Evolutionary conservation across 768 basidiomycete genomes (phyloP), one percentile per base, ranked within the genome.

Genomic region (Gelatoporia subvermispora): DNA sequence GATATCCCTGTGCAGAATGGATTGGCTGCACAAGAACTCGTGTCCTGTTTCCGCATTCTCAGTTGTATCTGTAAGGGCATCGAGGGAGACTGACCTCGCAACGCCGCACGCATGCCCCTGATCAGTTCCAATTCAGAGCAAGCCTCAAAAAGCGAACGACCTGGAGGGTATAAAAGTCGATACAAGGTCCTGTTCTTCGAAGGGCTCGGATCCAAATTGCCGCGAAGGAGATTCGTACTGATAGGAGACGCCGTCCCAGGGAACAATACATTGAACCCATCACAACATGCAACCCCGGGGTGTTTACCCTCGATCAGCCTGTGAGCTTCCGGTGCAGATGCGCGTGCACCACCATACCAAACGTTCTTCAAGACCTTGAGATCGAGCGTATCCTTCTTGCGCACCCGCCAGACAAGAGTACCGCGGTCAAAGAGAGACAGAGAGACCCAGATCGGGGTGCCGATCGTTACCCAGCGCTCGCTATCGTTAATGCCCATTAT

Each of bases 391-490:
- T 31, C 7, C 28, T 31, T 31, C 7, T 31, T 31, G 13, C 28
- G 28, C 7, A 31, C 28, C 28, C 28, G 5, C 28, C 54, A 55
- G 1, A 58, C 49, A 3, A 23, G 17, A 3, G 57, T 55, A 4
- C 54, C 54, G 3, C 55, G 54, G 2, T 55, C 55, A 8, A 56
- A 28, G 10, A 54, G 49, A 10, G 57, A 59, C 15, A 47, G n/a
- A 8, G 53, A 54, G 8, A 37, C 31, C 53, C 53, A 50, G 3
- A 50, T 50, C 24, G 23, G 39, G 1, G 20, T 15, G 8, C 44
- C 45, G 36, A 44, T 11, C 28, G 28, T 31, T 7, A 31, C 13
- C 28, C 28, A 31, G 13, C 13, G 28, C 13, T 31, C 28, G 28
- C 28, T 31, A 13, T 31, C 28, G 7, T 7, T 5, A 31, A 7